phyloP scores from a whole-genome alignment of 139 green algal genomes.

The Coccomyxa sp. region DNA sequence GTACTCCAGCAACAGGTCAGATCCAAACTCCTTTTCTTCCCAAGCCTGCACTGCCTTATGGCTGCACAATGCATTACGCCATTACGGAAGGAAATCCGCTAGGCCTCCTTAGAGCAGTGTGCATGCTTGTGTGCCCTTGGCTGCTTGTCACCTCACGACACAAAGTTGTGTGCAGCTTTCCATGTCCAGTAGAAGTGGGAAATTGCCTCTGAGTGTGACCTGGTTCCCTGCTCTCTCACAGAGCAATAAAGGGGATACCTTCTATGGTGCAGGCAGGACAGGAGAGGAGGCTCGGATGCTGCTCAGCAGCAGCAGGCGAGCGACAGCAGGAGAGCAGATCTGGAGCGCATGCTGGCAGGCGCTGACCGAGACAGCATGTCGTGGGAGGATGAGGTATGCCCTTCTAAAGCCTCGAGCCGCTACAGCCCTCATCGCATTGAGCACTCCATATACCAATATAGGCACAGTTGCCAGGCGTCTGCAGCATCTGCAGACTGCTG shows the following conservation, averaged over 20 bases:
- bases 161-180: background rate
- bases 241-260: background rate
- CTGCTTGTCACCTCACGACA: no score
- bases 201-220: background rate
- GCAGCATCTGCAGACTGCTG: no score
- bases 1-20: background rate
- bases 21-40: background rate
- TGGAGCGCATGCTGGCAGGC: constrained; percentile 2
- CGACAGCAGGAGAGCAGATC: background rate
- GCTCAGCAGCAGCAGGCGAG: background rate
- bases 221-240: background rate
- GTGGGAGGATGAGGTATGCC: background rate
- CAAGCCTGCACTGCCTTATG: background rate
- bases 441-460: no score
- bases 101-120: no score
- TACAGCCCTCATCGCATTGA: no score
- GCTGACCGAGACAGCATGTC: background rate
- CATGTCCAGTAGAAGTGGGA: background rate
- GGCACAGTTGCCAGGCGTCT: no score
- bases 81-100: background rate
- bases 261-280: background rate
- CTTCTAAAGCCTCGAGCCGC: no score
- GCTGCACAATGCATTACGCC: background rate
- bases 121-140: no score
- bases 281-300: background rate